Evolutionary conservation across 345 rosid species (phyloP), one percentile per base, ranked within the genome.

Genomic region (Moringa oleifera): DNA sequence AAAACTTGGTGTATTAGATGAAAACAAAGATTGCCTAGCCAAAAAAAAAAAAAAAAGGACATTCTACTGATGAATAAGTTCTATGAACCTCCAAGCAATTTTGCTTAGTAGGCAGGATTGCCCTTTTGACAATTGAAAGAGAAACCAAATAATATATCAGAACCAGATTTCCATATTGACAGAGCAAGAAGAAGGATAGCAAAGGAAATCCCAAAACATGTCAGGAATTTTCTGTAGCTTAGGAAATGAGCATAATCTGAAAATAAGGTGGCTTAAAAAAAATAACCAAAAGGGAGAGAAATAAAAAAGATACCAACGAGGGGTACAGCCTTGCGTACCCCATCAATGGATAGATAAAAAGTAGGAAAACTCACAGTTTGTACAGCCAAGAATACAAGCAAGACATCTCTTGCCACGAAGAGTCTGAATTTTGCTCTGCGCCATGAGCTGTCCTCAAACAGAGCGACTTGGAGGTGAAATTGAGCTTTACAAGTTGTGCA

Each of bases 341-440:
- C 18, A 4, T 28, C 9, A 55, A 36, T 18, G 20, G 20, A 63
- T 18, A 15, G 19, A 64, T 13, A 63, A 58, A 41, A 21, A 45
- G 37, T 6, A 67, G 55, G 54, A 57, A 23, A 8, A 73, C 81
- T 77, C 69, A 88, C 99, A 65, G 89, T 83, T 65, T 88, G 97
- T 31, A 93, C 90, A 61, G 90, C 95, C 71, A 93, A 77, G 75
- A 93, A 93, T 4, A 94, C 95, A 66, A 90, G 70, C 67, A 94
- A 69, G 61, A 90, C 97, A 74, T 94, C 97, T 68, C 99, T 90
- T 0, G 99, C 90, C 25, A 94, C 96, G 70, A 94, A 94, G 63
- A 94, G 81, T 73, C 99, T 86, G 74, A 94, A 94, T 70, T 90
- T 94, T 25, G 81, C 68, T 77, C 83, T 88, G 52, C 89, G 94